Conservation (phyloP, 495 filamentous ascomycete species). For the Penicillium coprophilum region DNA sequence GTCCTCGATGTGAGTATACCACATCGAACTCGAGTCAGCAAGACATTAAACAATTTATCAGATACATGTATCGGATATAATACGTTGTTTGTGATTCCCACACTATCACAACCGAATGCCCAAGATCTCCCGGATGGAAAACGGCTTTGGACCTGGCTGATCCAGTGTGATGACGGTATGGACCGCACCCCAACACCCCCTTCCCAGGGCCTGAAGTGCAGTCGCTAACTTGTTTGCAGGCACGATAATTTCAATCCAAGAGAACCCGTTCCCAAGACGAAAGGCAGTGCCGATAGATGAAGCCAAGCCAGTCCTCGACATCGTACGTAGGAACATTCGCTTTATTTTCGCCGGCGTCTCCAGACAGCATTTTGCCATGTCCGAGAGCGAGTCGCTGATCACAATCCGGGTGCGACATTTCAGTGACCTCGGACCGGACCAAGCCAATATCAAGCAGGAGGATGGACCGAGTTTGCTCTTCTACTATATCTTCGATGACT, state of each 20-base stretch:
- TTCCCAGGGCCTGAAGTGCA: not conserved
- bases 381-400: conserved; percentile 47
- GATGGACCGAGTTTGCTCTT: conserved; percentile 75
- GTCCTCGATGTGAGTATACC: conserved; percentile 47
- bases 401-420: conserved; percentile 53
- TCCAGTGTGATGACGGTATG: conserved; percentile 77
- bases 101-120: conserved; percentile 33
- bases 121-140: conserved; percentile 59
- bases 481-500: conserved; percentile 88
- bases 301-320: conserved; percentile 42
- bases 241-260: conserved; percentile 76
- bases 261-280: conserved; percentile 58
- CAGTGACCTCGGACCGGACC: conserved; percentile 29
- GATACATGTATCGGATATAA: conserved; percentile 83
- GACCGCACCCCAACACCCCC: not conserved
- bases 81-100: conserved; percentile 62
- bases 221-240: conserved; percentile 33
- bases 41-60: conserved; percentile 24
- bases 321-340: conserved; percentile 65
- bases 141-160: conserved; percentile 74
- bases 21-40: not conserved
- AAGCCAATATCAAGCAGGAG: conserved; percentile 46
- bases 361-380: conserved; percentile 37
- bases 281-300: conserved; percentile 32
- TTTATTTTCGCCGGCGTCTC: conserved; percentile 75